phyloP scores from a whole-genome alignment of 192 early-diverging fungal genomes.

The Podila verticillata region DNA sequence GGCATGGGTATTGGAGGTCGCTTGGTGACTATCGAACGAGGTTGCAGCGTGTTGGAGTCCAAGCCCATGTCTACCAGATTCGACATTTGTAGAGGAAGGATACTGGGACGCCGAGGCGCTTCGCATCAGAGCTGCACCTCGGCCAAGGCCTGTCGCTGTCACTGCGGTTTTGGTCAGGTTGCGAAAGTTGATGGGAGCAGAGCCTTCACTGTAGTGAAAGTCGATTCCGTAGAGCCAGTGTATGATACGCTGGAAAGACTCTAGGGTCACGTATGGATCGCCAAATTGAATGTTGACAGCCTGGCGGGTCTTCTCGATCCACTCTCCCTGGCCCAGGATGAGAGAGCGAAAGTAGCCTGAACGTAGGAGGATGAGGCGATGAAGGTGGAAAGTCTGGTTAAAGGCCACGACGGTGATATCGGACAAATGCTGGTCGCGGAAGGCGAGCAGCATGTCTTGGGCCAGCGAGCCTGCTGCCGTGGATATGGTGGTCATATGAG shows the following conservation, averaged over 20 bases:
- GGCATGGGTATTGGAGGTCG: neutral
- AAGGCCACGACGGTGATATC: slow-evolving; percentile 48
- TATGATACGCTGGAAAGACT: slow-evolving; percentile 48
- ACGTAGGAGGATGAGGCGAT: slow-evolving; percentile 44
- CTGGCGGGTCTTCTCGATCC: slow-evolving; percentile 47
- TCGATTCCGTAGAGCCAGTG: slow-evolving; percentile 53
- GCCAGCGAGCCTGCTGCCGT: slow-evolving; percentile 41
- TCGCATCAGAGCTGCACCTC: neutral
- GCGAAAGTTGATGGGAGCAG: slow-evolving; percentile 27
- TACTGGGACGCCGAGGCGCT: slow-evolving; percentile 9
- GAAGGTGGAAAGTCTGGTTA: slow-evolving; percentile 42
- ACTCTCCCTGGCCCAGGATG: slow-evolving; percentile 47
- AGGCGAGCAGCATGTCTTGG: slow-evolving; percentile 47
- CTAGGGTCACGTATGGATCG: slow-evolving; percentile 33
- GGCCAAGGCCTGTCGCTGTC: neutral
- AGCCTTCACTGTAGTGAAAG: slow-evolving; percentile 38
- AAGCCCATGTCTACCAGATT: slow-evolving; percentile 18
- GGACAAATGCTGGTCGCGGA: slow-evolving; percentile 45
- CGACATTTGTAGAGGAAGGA: neutral
- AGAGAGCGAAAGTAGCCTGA: slow-evolving; percentile 44
- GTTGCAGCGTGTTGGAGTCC: slow-evolving; percentile 13
- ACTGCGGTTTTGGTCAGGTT: neutral
- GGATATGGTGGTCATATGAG: slow-evolving; percentile 3
- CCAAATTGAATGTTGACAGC: slow-evolving; percentile 36
- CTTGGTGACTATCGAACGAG: neutral